Evolutionary conservation across 1,284 basidiomycete genomes (phyloP).

Genomic region (Ceratobasidium sp.): DNA sequence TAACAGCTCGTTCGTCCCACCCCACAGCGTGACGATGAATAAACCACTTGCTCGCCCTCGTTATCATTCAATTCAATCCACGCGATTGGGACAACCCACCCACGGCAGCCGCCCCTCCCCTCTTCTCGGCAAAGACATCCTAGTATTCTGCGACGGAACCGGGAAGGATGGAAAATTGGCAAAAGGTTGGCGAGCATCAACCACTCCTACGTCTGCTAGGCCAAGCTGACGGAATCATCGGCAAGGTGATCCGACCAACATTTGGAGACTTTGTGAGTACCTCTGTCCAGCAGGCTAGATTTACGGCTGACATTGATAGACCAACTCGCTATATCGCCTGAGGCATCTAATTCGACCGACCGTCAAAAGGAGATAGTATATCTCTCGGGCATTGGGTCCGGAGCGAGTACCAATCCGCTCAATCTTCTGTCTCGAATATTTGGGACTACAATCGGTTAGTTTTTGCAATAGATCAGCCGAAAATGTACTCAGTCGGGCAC

Average conservation of each 20-base stretch:
- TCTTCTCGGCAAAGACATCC: neutral
- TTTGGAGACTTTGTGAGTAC: conserved; percentile 12
- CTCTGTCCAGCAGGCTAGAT: no score
- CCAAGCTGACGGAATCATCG: no score
- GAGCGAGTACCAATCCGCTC: neutral
- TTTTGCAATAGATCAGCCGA: no score
- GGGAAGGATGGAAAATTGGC: conserved; percentile 4
- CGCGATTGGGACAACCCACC: no score
- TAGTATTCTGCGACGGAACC: conserved; percentile 33
- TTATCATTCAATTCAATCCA: neutral
- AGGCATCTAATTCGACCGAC: neutral
- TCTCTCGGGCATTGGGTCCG: conserved; percentile 10
- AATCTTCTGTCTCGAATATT: conserved; percentile 13
- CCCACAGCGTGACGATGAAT: no score
- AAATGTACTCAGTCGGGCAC: neutral
- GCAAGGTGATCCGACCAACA: neutral
- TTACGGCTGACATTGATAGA: neutral
- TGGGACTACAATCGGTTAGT: conserved; percentile 21
- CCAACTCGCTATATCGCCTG: neutral
- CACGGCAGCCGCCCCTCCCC: neutral
- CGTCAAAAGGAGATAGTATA: neutral
- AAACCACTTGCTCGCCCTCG: no score
- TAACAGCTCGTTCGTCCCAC: no score
- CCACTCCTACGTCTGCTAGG: neutral
- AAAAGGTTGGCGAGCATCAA: neutral